Base-by-base conservation (phyloP, 2,329 filamentous ascomycete genomes). In the Apiospora pterosperma region DNA sequence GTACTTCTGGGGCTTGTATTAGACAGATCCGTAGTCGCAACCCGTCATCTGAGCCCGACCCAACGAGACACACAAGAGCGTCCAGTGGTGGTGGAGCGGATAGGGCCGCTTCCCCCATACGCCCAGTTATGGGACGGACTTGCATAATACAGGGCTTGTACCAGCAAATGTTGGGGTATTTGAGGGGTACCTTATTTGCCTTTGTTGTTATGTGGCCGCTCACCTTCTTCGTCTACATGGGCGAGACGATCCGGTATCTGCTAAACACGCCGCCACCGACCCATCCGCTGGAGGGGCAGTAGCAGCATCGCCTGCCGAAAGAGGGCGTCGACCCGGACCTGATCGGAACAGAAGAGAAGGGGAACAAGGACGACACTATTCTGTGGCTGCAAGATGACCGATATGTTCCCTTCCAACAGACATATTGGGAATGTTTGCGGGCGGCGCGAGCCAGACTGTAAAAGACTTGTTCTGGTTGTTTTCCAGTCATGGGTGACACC, bases 181-280 rank as follows among this genome's bases (percentile, higher is more conserved):
- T 55, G 48, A 55, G 48, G 48, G 48, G 48, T 55, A 55, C 12
- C 48, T 7, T 34, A n/a, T 34, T 55, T 16, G 12, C 4, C 25
- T 55, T 55, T 31, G 44, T 55, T 7, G 7, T 16, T 19, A 55
- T 41, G 5, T 34, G 48, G 25, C 48, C 12, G 85, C 90, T 1
- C 7, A 92, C 89, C 0, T 83, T 85, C 67, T 90, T 92, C 67
- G 85, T 90, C n/a, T 92, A 92, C 70, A 90, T 93, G 6, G 90
- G 90, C 69, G 90, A 92, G 74, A 91, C 88, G 0, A 86, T 89
- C 5, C 83, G 90, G 0, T 93, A 92, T 69, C 81, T 93, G 0
- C 81, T 92, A 10, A 86, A 89, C 1, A 84, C 84, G 1, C 89
- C 90, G 2, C 84, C 84, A 0, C 39, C 39, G n/a, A n/a, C n/a